A percentile compares a stretch with the other conserved stretches of the same genome.
Conservation (phyloP, 1,139 yeast genomes). For the Eremothecium gossypii region DNA sequence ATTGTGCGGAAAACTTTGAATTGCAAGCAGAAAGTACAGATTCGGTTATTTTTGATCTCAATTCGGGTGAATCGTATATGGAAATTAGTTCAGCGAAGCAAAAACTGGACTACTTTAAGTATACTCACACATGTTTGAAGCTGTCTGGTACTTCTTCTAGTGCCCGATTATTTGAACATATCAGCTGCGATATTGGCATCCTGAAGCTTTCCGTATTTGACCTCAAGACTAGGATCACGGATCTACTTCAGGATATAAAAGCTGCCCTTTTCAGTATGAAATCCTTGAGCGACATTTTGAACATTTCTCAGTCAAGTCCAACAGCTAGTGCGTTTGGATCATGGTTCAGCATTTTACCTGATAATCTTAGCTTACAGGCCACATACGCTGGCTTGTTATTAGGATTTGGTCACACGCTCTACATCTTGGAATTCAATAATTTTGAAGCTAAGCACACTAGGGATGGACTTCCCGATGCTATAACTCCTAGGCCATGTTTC, state of each 20-base stretch:
- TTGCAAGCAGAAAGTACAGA: background rate
- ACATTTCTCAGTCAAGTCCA: background rate
- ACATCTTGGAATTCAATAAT: conserved; percentile 23
- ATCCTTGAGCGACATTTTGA: background rate
- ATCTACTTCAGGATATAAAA: conserved; percentile 22
- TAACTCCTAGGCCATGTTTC: background rate
- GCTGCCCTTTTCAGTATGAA: conserved; percentile 13
- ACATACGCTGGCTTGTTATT: conserved; percentile 24
- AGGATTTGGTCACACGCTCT: conserved; percentile 23
- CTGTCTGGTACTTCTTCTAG: background rate
- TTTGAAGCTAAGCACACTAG: conserved; percentile 4
- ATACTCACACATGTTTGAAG: conserved; percentile 8
- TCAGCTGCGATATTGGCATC: conserved; percentile 11
- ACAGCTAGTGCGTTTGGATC: background rate
- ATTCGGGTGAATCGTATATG: conserved; percentile 2
- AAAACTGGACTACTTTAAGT: conserved; percentile 4
- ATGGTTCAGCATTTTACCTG: background rate
- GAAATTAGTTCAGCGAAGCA: conserved; percentile 1
- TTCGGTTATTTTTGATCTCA: background rate
- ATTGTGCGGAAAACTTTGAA: conserved; percentile 1
- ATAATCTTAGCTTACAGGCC: conserved; percentile 8
- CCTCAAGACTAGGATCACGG: conserved; percentile 19
- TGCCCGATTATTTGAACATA: background rate
- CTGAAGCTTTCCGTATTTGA: conserved; percentile 25
- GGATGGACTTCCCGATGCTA: background rate